Percentiles rank a stretch among this genome's conserved stretches.
Evolutionary conservation across 208 protist genomes (phyloP).

Genomic region (Chromosphaera perkinsii): DNA sequence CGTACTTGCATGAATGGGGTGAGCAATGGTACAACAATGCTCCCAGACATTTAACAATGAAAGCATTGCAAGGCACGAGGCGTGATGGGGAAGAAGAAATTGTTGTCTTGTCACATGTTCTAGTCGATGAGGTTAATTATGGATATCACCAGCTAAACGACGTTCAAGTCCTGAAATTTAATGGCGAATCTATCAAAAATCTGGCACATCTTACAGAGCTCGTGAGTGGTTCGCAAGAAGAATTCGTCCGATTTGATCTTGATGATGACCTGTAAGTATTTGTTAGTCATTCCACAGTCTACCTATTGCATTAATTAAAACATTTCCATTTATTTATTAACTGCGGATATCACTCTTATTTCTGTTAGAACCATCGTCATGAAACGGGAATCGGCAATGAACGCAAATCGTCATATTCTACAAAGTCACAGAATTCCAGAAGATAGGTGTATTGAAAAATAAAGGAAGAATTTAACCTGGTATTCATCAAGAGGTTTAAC

Average conservation of each 20-base stretch:
- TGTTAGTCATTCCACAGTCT: too few species aligned
- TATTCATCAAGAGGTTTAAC: too few species aligned
- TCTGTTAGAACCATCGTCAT: too few species aligned
- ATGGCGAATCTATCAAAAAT: slow-evolving; percentile 28
- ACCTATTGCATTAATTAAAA: too few species aligned
- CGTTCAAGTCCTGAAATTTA: slow-evolving; percentile 35
- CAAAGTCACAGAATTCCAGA: too few species aligned
- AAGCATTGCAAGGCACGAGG: slow-evolving; percentile 13
- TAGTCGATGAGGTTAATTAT: slow-evolving; percentile 46
- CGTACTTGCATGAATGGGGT: slow-evolving; percentile 48
- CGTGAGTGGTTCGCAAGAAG: slow-evolving; percentile 3
- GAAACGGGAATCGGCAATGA: too few species aligned
- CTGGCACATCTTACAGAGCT: slow-evolving; percentile 34
- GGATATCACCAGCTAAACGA: slow-evolving; percentile 30
- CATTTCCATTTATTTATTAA: too few species aligned
- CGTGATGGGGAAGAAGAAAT: slow-evolving; percentile 8
- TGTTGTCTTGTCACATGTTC: slow-evolving; percentile 39
- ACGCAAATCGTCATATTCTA: too few species aligned
- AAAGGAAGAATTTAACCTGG: too few species aligned
- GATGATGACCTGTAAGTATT: slow-evolving; percentile 18
- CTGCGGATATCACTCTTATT: too few species aligned
- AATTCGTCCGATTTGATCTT: slow-evolving; percentile 24
- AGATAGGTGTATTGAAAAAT: too few species aligned
- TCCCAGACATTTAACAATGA: slow-evolving; percentile 33
- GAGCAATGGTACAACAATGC: slow-evolving; percentile 37